These are phyloP conservation scores for Spongispora temasekensis DNA, from an alignment of 1,284 basidiomycete genomes.

Conservation along the genomic window DNA sequence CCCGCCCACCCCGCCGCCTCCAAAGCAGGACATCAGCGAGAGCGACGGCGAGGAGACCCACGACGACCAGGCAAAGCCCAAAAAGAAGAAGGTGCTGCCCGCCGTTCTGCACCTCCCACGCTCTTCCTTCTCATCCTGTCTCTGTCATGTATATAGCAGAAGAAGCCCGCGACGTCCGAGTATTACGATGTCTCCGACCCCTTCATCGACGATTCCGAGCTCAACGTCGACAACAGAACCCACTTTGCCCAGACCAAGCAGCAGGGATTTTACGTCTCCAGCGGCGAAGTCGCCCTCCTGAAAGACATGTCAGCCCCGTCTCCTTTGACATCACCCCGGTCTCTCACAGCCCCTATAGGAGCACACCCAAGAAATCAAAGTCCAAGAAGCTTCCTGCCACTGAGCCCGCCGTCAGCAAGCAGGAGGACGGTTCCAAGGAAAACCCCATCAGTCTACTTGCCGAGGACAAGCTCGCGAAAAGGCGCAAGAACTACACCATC, in stretches of 20 bases:
- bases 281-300: constrained; percentile 82
- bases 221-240: constrained; percentile 86
- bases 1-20: constrained; percentile 52
- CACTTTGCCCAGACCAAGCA: constrained; percentile 93
- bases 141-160: constrained; percentile 32
- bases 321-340: neutral
- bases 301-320: constrained; percentile 62
- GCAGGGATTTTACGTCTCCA: constrained; percentile 91
- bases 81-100: constrained; percentile 43
- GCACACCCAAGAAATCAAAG: constrained; percentile 66
- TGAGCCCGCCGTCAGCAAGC: constrained; percentile 21
- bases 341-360: constrained; percentile 28
- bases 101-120: neutral
- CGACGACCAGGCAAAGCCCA: constrained; percentile 40
- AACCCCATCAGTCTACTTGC: constrained; percentile 48
- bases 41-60: constrained; percentile 54
- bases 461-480: constrained; percentile 43
- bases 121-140: constrained; percentile 5
- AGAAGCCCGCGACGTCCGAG: constrained; percentile 61
- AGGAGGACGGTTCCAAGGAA: constrained; percentile 51
- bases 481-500: constrained; percentile 52
- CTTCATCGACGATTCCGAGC: constrained; percentile 97
- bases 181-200: constrained; percentile 92
- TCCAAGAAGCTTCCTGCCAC: constrained; percentile 48
- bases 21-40: constrained; percentile 50